Percentiles rank a stretch among this genome's conserved stretches.
These are phyloP conservation scores for Aeschynomene evenia DNA, from an alignment of 306 rosid genomes.

Conservation along the genomic window DNA sequence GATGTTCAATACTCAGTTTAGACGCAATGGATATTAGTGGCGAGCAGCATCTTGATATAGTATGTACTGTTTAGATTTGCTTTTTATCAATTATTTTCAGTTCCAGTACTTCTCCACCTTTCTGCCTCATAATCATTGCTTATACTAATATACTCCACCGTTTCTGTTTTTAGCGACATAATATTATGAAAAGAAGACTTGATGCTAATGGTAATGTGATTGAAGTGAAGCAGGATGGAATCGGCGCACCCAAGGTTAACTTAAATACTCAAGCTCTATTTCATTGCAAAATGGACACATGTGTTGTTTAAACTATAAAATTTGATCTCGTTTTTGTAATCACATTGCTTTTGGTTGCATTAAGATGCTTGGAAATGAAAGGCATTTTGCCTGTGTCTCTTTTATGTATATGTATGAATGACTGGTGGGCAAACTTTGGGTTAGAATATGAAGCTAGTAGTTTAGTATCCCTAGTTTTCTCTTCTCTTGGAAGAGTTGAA, in stretches of 20 bases:
- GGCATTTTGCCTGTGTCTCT: background rate
- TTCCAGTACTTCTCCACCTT: constrained; percentile 9
- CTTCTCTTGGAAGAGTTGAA: constrained; percentile 16
- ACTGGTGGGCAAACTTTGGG: constrained; percentile 7
- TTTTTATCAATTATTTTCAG: constrained; percentile 15
- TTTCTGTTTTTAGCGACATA: constrained; percentile 66
- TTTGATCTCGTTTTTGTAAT: constrained; percentile 1
- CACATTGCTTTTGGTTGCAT: constrained; percentile 2
- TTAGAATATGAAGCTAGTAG: background rate
- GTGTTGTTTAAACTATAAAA: background rate
- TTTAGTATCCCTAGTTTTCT: background rate
- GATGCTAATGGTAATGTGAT: constrained; percentile 66
- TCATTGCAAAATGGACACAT: constrained; percentile 11
- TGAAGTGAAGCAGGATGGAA: constrained; percentile 71
- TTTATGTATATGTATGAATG: constrained; percentile 7
- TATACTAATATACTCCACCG: constrained; percentile 5
- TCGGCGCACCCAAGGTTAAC: constrained; percentile 94
- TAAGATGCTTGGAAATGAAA: constrained; percentile 20
- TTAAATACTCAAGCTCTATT: constrained; percentile 12
- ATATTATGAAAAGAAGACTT: constrained; percentile 78
- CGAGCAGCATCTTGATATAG: constrained; percentile 88
- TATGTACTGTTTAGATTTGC: constrained; percentile 42
- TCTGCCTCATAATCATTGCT: constrained; percentile 14
- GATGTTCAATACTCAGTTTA: constrained; percentile 86
- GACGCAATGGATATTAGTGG: constrained; percentile 91